These are phyloP conservation scores for Torrubiella hemipterigena DNA, from an alignment of 2,329 filamentous ascomycete genomes.

Conservation along the genomic window DNA sequence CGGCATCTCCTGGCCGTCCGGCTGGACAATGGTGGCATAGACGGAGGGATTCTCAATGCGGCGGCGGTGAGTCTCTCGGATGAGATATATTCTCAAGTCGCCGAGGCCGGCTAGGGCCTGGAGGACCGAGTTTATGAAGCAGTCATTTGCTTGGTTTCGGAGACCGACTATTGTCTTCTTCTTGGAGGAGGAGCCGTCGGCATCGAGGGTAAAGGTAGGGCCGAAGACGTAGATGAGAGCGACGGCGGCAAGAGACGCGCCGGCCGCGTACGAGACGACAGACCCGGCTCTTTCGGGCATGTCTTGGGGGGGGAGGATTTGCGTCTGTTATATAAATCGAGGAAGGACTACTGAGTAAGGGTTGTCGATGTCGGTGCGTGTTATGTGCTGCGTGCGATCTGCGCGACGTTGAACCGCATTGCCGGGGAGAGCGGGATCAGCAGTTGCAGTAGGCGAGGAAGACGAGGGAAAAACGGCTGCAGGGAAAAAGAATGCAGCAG, in stretches of 20 bases:
- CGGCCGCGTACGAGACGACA: conserved; percentile 78
- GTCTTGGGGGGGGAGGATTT: background rate
- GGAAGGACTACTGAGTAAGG: background rate
- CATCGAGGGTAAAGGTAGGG: conserved; percentile 92
- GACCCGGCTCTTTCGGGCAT: conserved; percentile 26
- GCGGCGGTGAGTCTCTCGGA: conserved; percentile 78
- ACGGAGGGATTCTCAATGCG: conserved; percentile 66
- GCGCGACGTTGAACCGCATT: too few species aligned
- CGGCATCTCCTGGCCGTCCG: conserved; percentile 30
- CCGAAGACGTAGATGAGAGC: conserved; percentile 95
- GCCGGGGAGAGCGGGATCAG: too few species aligned
- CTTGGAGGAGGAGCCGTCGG: conserved; percentile 53
- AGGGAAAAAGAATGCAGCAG: too few species aligned
- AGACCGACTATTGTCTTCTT: conserved; percentile 86
- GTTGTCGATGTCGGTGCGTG: too few species aligned
- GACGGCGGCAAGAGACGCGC: conserved; percentile 86
- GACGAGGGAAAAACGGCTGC: too few species aligned
- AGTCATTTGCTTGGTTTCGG: conserved; percentile 85
- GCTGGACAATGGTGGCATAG: conserved; percentile 52
- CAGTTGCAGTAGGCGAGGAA: too few species aligned
- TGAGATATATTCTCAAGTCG: conserved; percentile 82
- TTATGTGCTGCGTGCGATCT: too few species aligned
- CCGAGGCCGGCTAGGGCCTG: conserved; percentile 85
- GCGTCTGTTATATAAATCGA: background rate
- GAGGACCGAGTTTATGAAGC: conserved; percentile 92